A percentile compares a stretch with the other conserved stretches of the same genome.
These are phyloP conservation scores for Penicillium sp. DNA, from an alignment of 2,329 filamentous ascomycete genomes.

Conservation along the genomic window DNA sequence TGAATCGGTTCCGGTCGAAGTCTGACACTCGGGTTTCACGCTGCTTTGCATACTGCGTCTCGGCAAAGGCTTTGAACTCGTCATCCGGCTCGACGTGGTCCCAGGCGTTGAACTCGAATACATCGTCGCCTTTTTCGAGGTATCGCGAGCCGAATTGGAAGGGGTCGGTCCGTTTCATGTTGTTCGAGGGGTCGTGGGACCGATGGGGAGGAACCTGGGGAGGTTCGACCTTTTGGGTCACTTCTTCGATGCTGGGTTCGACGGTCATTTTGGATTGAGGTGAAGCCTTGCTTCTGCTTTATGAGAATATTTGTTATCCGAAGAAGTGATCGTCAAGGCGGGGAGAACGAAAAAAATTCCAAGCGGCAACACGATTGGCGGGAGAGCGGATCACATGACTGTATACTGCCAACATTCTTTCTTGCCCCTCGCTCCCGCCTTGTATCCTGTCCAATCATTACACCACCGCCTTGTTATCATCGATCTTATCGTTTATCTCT, in stretches of 20 bases:
- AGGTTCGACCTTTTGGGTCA: conserved; percentile 47
- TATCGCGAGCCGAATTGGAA: conserved; percentile 93
- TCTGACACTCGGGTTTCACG: conserved; percentile 82
- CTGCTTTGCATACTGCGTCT: conserved; percentile 80
- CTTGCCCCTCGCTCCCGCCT: background rate
- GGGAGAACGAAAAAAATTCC: conserved; percentile 13
- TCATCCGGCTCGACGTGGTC: conserved; percentile 95
- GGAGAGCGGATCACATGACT: background rate
- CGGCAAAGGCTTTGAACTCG: conserved; percentile 78
- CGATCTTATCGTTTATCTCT: conserved; percentile 7
- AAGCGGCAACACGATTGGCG: conserved; percentile 6
- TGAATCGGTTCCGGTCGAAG: conserved; percentile 89
- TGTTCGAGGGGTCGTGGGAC: conserved; percentile 66
- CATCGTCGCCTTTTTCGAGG: conserved; percentile 77
- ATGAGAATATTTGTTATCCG: conserved; percentile 2
- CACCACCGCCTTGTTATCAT: conserved; percentile 9
- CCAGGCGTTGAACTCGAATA: conserved; percentile 98
- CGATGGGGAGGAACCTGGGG: conserved; percentile 55
- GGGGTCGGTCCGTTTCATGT: conserved; percentile 82
- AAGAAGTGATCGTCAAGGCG: conserved; percentile 7
- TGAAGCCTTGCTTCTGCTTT: background rate
- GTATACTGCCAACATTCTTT: background rate
- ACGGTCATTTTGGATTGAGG: conserved; percentile 10
- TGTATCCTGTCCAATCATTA: background rate
- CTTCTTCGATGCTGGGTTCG: conserved; percentile 16